Evolutionary conservation across 2,329 filamentous ascomycete genomes (phyloP).

Genomic region (Coleophoma crateriformis): DNA sequence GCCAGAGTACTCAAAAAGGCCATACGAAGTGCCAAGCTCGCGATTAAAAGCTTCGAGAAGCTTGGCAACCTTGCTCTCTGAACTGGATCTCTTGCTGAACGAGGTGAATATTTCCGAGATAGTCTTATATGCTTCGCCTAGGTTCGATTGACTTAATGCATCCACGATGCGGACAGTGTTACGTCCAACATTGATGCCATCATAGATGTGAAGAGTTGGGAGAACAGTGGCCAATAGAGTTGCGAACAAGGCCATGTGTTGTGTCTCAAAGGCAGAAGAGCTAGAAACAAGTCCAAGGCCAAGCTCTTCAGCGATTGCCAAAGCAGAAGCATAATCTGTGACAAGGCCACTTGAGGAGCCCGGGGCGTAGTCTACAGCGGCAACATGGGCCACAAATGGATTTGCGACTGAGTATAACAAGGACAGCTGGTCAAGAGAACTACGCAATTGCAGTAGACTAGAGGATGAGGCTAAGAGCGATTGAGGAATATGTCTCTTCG

Average conservation of each 20-base stretch:
- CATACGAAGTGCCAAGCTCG: slow-evolving; percentile 89
- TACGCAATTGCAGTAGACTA: slow-evolving; percentile 72
- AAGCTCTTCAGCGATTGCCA: slow-evolving; percentile 82
- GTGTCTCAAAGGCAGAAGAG: slow-evolving; percentile 80
- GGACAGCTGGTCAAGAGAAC: slow-evolving; percentile 85
- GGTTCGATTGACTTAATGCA: slow-evolving; percentile 65
- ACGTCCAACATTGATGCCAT: slow-evolving; percentile 75
- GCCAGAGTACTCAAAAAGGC: slow-evolving; percentile 89
- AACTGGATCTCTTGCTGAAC: slow-evolving; percentile 64
- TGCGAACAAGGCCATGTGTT: slow-evolving; percentile 91
- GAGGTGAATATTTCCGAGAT: slow-evolving; percentile 56
- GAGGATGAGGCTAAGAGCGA: slow-evolving; percentile 82
- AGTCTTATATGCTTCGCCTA: slow-evolving; percentile 64
- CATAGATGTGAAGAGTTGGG: slow-evolving; percentile 84
- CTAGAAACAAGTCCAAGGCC: slow-evolving; percentile 83
- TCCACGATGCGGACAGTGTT: slow-evolving; percentile 82
- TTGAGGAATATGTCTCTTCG: slow-evolving; percentile 88
- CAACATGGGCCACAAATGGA: slow-evolving; percentile 87
- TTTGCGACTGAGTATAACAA: slow-evolving; percentile 88
- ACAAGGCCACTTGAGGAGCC: slow-evolving; percentile 65
- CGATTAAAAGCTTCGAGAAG: slow-evolving; percentile 74
- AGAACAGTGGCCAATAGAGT: slow-evolving; percentile 73
- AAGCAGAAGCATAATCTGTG: slow-evolving; percentile 77
- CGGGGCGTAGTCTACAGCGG: slow-evolving; percentile 78
- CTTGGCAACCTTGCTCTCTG: slow-evolving; percentile 65